Evolutionary conservation across 495 filamentous ascomycete genomes (phyloP).

Genomic region (Penicillium mononematosum): DNA sequence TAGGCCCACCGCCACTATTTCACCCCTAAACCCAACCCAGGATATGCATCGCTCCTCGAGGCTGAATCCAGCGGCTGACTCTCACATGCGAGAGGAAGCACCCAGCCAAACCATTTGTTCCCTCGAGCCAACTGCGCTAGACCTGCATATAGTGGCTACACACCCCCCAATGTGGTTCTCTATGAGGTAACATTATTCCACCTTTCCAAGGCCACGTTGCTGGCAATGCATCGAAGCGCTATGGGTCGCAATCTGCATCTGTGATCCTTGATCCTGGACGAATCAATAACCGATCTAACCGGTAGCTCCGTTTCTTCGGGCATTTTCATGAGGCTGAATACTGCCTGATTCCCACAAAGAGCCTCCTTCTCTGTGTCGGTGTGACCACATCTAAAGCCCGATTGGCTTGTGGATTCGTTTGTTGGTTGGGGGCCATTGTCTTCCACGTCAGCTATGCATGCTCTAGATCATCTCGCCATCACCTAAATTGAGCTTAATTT

Average conservation of each 20-base stretch:
- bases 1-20: not conserved
- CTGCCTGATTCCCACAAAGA: not conserved
- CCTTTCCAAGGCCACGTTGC: not conserved
- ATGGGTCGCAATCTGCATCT: not conserved
- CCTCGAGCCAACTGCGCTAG: not conserved
- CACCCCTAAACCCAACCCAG: not conserved
- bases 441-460: not conserved
- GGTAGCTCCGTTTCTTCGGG: not conserved
- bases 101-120: not conserved
- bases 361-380: not conserved
- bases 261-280: not conserved
- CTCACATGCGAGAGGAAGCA: not conserved
- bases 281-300: not conserved
- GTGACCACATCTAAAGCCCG: not conserved
- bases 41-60: not conserved
- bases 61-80: not conserved
- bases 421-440: not conserved
- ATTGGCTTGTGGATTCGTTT: not conserved
- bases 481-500: conserved; percentile 9
- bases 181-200: too few relatives aligned
- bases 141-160: conserved; percentile 2
- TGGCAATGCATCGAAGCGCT: not conserved
- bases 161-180: not conserved
- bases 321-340: not conserved
- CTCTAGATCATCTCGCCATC: not conserved